Conservation (phyloP, 1,139 yeast species). For the Debaryomyces sp. region DNA sequence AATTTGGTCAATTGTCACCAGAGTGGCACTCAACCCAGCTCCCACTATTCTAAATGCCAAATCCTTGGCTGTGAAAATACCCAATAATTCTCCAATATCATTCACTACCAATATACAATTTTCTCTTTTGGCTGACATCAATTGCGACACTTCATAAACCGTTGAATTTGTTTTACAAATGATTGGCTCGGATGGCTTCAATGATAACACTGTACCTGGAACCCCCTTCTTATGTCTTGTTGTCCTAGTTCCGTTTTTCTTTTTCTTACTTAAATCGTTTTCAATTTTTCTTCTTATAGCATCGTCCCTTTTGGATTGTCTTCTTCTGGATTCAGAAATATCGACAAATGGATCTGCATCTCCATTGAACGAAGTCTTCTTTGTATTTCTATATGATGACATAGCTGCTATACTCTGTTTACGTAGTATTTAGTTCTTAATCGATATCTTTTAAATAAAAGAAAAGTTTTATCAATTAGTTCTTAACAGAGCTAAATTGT, state of each 20-base stretch:
- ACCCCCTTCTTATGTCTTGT: conserved; percentile 42
- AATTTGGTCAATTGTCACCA: conserved; percentile 70
- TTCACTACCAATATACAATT: conserved; percentile 70
- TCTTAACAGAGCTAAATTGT: conserved; percentile 4
- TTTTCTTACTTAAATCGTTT: conserved; percentile 69
- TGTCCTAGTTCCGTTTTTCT: conserved; percentile 27
- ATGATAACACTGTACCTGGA: conserved; percentile 77
- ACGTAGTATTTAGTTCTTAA: conserved; percentile 1
- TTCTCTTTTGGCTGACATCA: conserved; percentile 86
- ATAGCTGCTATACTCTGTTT: background rate
- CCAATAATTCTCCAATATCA: conserved; percentile 57
- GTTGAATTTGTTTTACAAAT: conserved; percentile 68
- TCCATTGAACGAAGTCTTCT: background rate
- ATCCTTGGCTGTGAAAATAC: conserved; percentile 81
- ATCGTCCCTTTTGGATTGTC: conserved; percentile 77
- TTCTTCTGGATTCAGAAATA: conserved; percentile 51
- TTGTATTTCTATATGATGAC: conserved; percentile 2
- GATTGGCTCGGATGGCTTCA: conserved; percentile 77
- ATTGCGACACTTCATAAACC: conserved; percentile 79
- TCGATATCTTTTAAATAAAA: background rate
- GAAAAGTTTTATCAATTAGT: conserved; percentile 3
- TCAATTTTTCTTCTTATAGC: conserved; percentile 79
- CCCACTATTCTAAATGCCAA: conserved; percentile 78
- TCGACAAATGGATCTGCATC: conserved; percentile 5
- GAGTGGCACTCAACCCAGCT: conserved; percentile 63